Evolutionary conservation across 305 asterid species (phyloP), one percentile per base, ranked within the genome.

Genomic region (Solanum hybrid): DNA sequence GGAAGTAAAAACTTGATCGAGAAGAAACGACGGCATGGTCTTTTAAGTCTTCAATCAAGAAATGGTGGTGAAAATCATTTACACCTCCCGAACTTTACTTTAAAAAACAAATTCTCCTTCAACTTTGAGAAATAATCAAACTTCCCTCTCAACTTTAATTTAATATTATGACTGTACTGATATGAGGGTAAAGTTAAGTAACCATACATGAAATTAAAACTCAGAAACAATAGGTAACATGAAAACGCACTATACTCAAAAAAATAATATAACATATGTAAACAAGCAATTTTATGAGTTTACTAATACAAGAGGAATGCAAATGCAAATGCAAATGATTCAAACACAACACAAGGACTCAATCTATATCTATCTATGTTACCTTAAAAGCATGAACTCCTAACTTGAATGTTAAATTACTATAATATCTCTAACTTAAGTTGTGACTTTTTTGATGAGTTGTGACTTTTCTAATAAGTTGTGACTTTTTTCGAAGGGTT

Each of bases 321-420:
- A n/a, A n/a, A 38, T 38, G 42, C 42, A 38, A 56, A 56, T 20
- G 5, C 69, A 79, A 79, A 3, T 37, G 46, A 86, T 86, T 88
- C 82, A 90, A 80, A 87, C 92, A 24, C 86, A 80, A 71, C 11
- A 86, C 29, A 90, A 89, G 26, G 91, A 85, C 64, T 90, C 90
- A 24, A 90, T 86, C n/a, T n/a, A n/a, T n/a, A n/a, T n/a, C n/a
- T n/a, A n/a, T n/a, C n/a, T n/a, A n/a, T n/a, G n/a, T n/a, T n/a
- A n/a, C n/a, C n/a, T n/a, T n/a, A n/a, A n/a, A n/a, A n/a, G n/a
- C n/a, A n/a, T n/a, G n/a, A n/a, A n/a, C n/a, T n/a, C n/a, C n/a
- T n/a, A n/a, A n/a, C n/a, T n/a, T n/a, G n/a, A n/a, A n/a, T n/a
- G n/a, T n/a, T n/a, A n/a, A n/a, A n/a, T n/a, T n/a, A n/a, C n/a